A percentile compares a stretch with the other conserved stretches of the same genome.
Conservation (phyloP, 805 yeast species). For the Schizosaccharomyces pombe region DNA sequence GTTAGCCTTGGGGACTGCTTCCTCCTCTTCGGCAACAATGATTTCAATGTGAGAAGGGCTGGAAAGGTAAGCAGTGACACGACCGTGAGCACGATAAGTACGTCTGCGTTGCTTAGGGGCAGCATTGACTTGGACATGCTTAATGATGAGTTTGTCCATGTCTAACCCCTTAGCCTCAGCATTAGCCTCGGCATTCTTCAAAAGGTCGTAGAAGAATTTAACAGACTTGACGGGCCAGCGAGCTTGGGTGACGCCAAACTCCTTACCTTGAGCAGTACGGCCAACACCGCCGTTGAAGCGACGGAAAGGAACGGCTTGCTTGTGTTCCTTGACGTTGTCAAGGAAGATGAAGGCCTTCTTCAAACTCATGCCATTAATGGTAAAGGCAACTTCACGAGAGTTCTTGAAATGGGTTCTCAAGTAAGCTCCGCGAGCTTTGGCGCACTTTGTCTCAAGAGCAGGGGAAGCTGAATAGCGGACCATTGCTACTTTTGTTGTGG, state of each 20-base stretch:
- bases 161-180: constrained; percentile 98
- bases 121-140: constrained; percentile 99
- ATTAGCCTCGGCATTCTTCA: constrained; percentile 94
- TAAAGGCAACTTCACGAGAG: constrained; percentile 98
- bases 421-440: constrained; percentile 98
- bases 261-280: constrained; percentile 99
- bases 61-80: constrained; percentile 97
- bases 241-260: constrained; percentile 89
- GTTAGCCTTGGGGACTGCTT: constrained; percentile 75
- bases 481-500: constrained; percentile 28
- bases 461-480: constrained; percentile 99
- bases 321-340: constrained; percentile 86
- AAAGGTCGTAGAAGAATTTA: constrained; percentile 78
- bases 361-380: constrained; percentile 94
- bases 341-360: constrained; percentile 89
- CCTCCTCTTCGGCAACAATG: constrained; percentile 84
- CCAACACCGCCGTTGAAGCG: constrained; percentile 90
- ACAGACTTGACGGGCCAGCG: constrained; percentile 99
- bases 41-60: constrained; percentile 98
- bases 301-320: constrained; percentile 99
- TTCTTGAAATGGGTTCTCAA: constrained; percentile 98
- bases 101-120: constrained; percentile 99
- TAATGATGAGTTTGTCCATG: constrained; percentile 72
- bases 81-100: constrained; percentile 99
- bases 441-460: constrained; percentile 87